Conservation (phyloP, 2,329 filamentous ascomycete species). For the Cercospora sp. region DNA sequence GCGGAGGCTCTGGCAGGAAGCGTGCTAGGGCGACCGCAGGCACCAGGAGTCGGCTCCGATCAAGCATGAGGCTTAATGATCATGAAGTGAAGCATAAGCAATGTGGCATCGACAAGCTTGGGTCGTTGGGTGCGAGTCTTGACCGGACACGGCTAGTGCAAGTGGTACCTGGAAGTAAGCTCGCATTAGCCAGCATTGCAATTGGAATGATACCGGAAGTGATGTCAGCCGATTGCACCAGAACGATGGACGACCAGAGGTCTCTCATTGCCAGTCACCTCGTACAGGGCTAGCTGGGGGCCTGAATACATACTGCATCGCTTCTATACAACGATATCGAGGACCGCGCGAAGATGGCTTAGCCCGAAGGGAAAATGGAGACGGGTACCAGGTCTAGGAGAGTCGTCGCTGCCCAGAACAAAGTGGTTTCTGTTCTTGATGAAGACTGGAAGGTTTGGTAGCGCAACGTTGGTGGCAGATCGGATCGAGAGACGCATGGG, state of each 20-base stretch:
- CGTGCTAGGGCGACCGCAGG: not conserved
- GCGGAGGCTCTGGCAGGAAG: not conserved
- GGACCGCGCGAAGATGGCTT: not conserved
- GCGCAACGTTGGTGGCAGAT: not conserved
- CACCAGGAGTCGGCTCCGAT: not conserved
- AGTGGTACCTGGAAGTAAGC: not conserved
- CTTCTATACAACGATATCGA: not conserved
- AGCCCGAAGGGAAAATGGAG: not conserved
- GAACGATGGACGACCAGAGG: not conserved
- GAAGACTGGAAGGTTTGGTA: not conserved
- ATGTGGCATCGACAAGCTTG: constrained; percentile 2
- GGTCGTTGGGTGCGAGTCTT: not conserved
- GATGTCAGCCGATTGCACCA: constrained; percentile 8
- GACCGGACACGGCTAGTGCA: not conserved
- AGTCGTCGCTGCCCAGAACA: not conserved
- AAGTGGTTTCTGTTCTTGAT: not conserved
- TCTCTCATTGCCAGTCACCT: not conserved
- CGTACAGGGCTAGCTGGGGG: not conserved
- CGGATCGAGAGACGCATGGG: not conserved
- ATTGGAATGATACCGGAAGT: not conserved
- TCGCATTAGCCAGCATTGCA: not conserved
- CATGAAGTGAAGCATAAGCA: not conserved
- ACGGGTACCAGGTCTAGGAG: not conserved
- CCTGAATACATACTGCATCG: not conserved
- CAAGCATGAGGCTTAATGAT: not conserved